Base-by-base conservation (phyloP, 306 rosid species). In the Pterocarpus santalinus region DNA sequence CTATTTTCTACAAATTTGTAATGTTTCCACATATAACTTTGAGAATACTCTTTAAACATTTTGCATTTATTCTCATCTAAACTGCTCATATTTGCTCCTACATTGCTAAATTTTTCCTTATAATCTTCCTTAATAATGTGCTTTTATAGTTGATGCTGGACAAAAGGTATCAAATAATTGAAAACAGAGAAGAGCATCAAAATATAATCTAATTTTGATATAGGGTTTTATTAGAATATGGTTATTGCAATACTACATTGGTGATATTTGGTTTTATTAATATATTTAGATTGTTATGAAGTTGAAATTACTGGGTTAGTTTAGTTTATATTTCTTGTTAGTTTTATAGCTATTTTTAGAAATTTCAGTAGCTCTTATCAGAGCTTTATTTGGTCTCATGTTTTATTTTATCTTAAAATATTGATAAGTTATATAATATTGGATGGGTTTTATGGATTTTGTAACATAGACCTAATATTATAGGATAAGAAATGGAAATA, bases 61-160 rank as follows among this genome's bases (percentile, higher is more conserved):
- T 60, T 75, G 32, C 34, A 15, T 60, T 75, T 33, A 28, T 60
- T 41, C 68, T 28, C 57, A 60, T 58, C 38, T 74, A 13, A 39
- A 57, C 13, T 73, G 17, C 7, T 57, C 51, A 73, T 17, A 55
- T 73, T 73, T 36, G 14, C 41, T 39, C 30, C 58, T 28, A 60
- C 8, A 3, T 60, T 14, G 56, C 69, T 74, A 14, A 13, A 28
- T 28, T 8, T 60, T 60, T 30, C 33, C 44, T 30, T 58, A 22
- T 41, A 5, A 1, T 74, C 36, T 72, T 52, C 64, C 38, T 34
- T 52, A n/a, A 35, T 28, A 16, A 38, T 36, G 35, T 16, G 28
- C 38, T 73, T 73, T 44, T 8, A 57, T 57, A 22, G 78, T 30
- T 41, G 43, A 58, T 74, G 13, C 1, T 9, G 57, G 56, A 39